Evolutionary conservation across 768 basidiomycete genomes (phyloP).

Genomic region (Hemileccinum impolitum): DNA sequence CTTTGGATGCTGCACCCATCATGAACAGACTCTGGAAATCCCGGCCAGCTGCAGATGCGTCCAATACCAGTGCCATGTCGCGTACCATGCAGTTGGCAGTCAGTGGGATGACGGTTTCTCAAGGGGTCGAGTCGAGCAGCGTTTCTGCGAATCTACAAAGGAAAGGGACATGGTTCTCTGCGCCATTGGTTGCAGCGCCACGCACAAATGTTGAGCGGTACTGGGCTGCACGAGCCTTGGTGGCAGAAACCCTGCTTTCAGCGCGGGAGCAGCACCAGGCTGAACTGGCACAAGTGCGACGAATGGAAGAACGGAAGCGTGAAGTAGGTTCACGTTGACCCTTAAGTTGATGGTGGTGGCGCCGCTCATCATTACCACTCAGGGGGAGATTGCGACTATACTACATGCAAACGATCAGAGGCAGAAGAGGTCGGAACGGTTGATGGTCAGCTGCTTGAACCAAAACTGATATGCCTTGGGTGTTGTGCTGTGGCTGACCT

Average conservation of each 20-base stretch:
- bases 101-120: background rate
- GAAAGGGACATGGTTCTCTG: conserved; percentile 14
- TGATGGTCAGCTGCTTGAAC: conserved; percentile 40
- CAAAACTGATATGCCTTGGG: background rate
- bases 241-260: conserved; percentile 59
- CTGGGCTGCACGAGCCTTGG: conserved; percentile 65
- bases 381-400: conserved; percentile 44
- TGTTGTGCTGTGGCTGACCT: conserved; percentile 12
- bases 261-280: conserved; percentile 46
- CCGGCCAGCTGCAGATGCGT: background rate
- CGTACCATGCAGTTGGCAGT: conserved; percentile 32
- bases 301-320: conserved; percentile 44
- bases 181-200: conserved; percentile 23
- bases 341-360: background rate
- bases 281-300: conserved; percentile 44
- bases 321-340: conserved; percentile 33
- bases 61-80: conserved; percentile 15
- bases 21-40: conserved; percentile 28
- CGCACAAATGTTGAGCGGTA: conserved; percentile 47
- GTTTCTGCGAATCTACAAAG: conserved; percentile 6
- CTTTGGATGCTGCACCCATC: background rate
- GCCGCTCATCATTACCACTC: background rate
- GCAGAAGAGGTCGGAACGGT: conserved; percentile 46
- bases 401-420: conserved; percentile 44
- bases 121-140: background rate